These are phyloP conservation scores for Sclerotinia glacialis DNA, from an alignment of 2,329 filamentous ascomycete species.

Conservation along the genomic window DNA sequence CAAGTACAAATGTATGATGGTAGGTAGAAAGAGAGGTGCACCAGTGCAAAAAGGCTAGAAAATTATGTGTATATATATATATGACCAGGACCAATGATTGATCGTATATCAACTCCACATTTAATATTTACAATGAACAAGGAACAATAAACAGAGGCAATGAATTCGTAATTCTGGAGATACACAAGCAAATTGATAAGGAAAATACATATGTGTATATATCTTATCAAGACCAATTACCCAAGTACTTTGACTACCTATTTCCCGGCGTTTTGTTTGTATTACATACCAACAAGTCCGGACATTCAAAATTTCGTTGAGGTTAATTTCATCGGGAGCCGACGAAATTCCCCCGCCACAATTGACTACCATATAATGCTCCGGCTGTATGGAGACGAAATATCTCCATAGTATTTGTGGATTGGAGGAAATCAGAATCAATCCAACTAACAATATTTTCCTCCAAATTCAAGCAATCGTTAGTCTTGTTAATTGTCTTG, in stretches of 20 bases:
- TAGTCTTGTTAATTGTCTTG: neutral
- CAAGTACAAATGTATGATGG: neutral
- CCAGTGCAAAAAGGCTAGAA: constrained; percentile 6
- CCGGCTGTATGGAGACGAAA: constrained; percentile 7
- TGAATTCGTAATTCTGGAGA: neutral
- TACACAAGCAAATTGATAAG: constrained; percentile 4
- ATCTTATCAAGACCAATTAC: constrained; percentile 8
- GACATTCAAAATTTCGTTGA: neutral
- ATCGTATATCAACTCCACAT: neutral
- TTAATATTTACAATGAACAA: neutral
- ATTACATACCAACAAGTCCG: neutral
- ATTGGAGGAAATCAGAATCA: neutral
- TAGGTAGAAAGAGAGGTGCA: neutral
- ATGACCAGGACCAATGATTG: neutral
- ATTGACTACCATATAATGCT: neutral
- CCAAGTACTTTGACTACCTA: neutral
- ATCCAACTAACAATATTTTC: neutral
- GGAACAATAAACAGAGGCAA: too few relatives aligned
- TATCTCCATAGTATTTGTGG: neutral
- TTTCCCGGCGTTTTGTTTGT: neutral
- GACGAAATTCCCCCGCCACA: neutral
- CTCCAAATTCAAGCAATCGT: neutral
- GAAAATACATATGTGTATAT: neutral
- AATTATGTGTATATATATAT: neutral
- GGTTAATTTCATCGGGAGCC: neutral